These are phyloP conservation scores for Phalaenopsis equestris DNA, from an alignment of 106 monocot genomes.

Conservation along the genomic window DNA sequence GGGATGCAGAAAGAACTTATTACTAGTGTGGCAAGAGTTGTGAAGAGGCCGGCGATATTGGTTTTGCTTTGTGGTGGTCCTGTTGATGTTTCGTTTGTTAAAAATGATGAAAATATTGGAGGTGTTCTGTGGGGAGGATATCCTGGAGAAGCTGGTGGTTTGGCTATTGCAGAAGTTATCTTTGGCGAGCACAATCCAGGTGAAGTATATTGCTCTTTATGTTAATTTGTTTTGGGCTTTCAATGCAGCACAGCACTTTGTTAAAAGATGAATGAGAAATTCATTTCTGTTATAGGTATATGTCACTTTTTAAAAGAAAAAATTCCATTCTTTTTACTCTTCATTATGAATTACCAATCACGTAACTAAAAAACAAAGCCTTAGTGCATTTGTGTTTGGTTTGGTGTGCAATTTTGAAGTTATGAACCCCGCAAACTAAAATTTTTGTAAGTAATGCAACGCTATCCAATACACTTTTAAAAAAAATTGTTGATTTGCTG, in stretches of 20 bases:
- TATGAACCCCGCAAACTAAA: too few species aligned
- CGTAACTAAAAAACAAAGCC: too few species aligned
- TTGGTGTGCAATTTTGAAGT: too few species aligned
- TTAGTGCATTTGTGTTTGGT: too few species aligned
- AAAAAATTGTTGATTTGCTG: too few species aligned
- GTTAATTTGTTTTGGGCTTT: neutral
- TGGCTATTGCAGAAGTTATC: constrained; percentile 54
- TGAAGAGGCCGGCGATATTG: constrained; percentile 70
- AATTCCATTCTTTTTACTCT: too few species aligned
- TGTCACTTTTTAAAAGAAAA: too few species aligned
- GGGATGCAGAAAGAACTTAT: constrained; percentile 65
- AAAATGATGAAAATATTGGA: constrained; percentile 44
- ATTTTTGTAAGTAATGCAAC: too few species aligned
- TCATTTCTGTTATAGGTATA: neutral
- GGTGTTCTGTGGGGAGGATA: constrained; percentile 90
- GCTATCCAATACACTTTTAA: too few species aligned
- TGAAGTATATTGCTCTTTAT: constrained; percentile 11
- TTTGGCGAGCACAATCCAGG: constrained; percentile 96
- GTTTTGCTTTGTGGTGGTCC: constrained; percentile 83
- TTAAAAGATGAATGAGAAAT: neutral
- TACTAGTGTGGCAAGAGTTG: constrained; percentile 52
- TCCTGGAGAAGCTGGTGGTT: constrained; percentile 88
- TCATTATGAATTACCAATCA: too few species aligned
- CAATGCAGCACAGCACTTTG: neutral
- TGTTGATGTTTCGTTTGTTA: constrained; percentile 72